phyloP scores from a whole-genome alignment of 345 rosid genomes.

The Bruguiera sexangula region DNA sequence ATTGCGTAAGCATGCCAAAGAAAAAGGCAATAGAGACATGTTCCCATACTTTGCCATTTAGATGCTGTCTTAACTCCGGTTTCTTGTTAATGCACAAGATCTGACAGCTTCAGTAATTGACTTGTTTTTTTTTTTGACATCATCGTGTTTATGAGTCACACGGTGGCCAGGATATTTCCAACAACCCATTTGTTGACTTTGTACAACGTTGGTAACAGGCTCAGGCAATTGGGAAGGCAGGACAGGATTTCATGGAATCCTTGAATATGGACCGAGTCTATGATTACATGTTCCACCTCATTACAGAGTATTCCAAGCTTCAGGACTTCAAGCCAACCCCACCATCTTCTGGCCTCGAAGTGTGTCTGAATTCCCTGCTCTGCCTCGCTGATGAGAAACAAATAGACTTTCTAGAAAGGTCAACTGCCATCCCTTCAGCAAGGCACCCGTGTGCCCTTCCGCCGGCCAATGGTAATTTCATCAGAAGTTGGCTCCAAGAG shows the following conservation, averaged over 20 bases:
- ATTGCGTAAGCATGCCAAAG: too few species aligned
- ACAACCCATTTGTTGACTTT: background rate
- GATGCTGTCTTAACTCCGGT: too few species aligned
- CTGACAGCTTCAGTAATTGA: too few species aligned
- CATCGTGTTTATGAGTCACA: too few species aligned
- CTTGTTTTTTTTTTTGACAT: too few species aligned
- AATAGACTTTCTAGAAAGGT: slow-evolving; percentile 46
- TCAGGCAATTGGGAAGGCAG: slow-evolving; percentile 62
- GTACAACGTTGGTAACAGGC: slow-evolving; percentile 46
- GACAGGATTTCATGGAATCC: slow-evolving; percentile 70
- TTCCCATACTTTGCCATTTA: too few species aligned
- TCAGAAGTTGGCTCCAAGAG: slow-evolving; percentile 37
- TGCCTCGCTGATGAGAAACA: slow-evolving; percentile 73
- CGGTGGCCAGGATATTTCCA: background rate
- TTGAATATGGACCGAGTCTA: slow-evolving; percentile 65
- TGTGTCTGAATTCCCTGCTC: slow-evolving; percentile 62
- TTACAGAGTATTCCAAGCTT: slow-evolving; percentile 72
- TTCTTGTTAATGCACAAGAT: too few species aligned
- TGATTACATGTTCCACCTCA: slow-evolving; percentile 86
- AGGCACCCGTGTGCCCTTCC: slow-evolving; percentile 56
- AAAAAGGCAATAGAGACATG: too few species aligned
- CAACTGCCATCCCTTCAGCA: slow-evolving; percentile 36
- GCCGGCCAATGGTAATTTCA: slow-evolving; percentile 26
- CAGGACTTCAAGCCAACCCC: slow-evolving; percentile 62
- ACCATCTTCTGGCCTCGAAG: slow-evolving; percentile 64